Evolutionary conservation across 2,329 filamentous ascomycete species (phyloP).

Genomic region (Trichoderma endophyticum): DNA sequence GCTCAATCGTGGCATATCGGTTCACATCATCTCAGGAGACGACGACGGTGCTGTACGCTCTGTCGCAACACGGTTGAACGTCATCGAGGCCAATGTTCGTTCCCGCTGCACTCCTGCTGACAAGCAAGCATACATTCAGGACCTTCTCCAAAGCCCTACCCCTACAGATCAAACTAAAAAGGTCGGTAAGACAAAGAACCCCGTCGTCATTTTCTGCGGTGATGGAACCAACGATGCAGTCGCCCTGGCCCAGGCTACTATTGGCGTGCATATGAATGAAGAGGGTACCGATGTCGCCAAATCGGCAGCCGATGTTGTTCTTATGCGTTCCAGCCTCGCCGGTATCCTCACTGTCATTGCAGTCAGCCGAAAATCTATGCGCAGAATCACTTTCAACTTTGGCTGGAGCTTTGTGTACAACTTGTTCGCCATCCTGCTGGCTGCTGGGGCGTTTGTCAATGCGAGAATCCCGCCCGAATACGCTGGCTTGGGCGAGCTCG

Average conservation of each 20-base stretch:
- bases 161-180: neutral
- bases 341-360: conserved; percentile 59
- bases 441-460: conserved; percentile 60
- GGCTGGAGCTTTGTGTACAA: conserved; percentile 70
- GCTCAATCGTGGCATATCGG: conserved; percentile 36
- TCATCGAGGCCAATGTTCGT: conserved; percentile 37
- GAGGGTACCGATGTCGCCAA: conserved; percentile 60
- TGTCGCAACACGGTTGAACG: conserved; percentile 40
- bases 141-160: conserved; percentile 29
- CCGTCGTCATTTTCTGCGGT: conserved; percentile 64
- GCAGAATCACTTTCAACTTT: conserved; percentile 65
- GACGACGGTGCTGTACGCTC: conserved; percentile 47
- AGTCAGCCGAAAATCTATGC: conserved; percentile 43
- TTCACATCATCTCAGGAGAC: conserved; percentile 53
- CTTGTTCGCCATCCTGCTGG: conserved; percentile 62
- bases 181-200: conserved; percentile 19
- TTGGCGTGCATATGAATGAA: conserved; percentile 66
- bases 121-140: conserved; percentile 45
- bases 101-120: conserved; percentile 45
- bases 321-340: conserved; percentile 55
- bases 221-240: conserved; percentile 79
- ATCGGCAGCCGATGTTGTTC: conserved; percentile 65
- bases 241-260: conserved; percentile 65
- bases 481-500: conserved; percentile 68
- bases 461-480: conserved; percentile 55